Evolutionary conservation across 257 asterid species (phyloP), one percentile per base, ranked within the genome.

Genomic region (Jaltomata sinuosa): DNA sequence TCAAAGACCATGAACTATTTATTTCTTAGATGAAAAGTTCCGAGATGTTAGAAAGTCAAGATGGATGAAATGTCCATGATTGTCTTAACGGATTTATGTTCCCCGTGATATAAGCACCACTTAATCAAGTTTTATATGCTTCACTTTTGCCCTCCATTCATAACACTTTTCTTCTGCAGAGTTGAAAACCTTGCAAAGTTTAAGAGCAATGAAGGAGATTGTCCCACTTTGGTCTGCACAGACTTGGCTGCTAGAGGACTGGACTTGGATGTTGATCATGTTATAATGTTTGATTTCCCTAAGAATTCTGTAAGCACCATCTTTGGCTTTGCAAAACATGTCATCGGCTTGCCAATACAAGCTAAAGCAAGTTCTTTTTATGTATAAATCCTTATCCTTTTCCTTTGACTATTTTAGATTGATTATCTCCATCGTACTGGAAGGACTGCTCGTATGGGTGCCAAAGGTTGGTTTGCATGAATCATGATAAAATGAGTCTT

Each of bases 381-480:
- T 59, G 62, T 83, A 25, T 57, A 79, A 47, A 12, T 34, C 12
- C 82, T 29, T 82, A 45, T 29, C 32, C 78, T 62, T 57, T 55
- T 29, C 79, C n/a, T 81, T 50, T 62, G 49, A 64, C 67, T 77
- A 27, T 83, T 84, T 42, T 84, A 97, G 99, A 91, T 97, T 31
- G 99, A 97, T 86, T 97, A 97, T 89, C 98, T 97, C 83, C 99
- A 95, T 87, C 98, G 99, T 54, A 97, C 98, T 83, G 99, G 99
- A 89, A 93, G 98, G 90, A 97, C 99, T 85, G 99, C 99, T 90
- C 98, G 98, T 80, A 97, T 97, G 98, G 99, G 98, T 84, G 99
- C 98, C 84, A 96, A 96, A 93, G 99, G 98, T 96, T 90, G 80
- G 49, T 22, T 42, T 59, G 42, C 57, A 54, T 55, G 77, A 68